Conservation (phyloP, 1,284 basidiomycete genomes). For the Austroboletus niveus region DNA sequence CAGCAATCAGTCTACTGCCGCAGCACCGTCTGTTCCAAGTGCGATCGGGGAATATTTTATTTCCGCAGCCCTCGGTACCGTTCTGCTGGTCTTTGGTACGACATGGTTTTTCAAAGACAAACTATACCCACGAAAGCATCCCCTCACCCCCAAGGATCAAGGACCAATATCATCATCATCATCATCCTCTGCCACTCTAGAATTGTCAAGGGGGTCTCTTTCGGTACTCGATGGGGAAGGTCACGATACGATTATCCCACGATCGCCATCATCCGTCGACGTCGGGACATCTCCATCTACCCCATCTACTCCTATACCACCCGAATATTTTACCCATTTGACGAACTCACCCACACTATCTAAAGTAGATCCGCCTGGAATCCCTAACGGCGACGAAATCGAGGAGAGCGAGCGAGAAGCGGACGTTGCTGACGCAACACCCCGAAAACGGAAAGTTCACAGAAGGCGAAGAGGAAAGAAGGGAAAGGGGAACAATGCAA, state of each 20-base stretch:
- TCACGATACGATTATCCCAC: not conserved
- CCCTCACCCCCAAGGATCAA: not conserved
- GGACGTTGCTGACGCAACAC: conserved; percentile 41
- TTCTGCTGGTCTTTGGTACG: conserved; percentile 22
- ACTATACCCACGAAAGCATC: conserved; percentile 9
- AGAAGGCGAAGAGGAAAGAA: conserved; percentile 48
- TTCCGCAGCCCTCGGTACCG: conserved; percentile 18
- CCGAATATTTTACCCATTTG: conserved; percentile 3
- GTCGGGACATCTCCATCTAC: not conserved
- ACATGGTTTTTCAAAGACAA: conserved; percentile 29
- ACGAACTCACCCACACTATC: conserved; percentile 4
- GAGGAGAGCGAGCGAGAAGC: conserved; percentile 64
- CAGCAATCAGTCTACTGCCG: conserved; percentile 9
- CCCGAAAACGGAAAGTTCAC: conserved; percentile 42
- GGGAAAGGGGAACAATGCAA: conserved; percentile 38
- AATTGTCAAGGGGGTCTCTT: not conserved
- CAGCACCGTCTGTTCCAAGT: conserved; percentile 13
- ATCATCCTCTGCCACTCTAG: not conserved
- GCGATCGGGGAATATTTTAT: conserved; percentile 12
- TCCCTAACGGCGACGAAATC: conserved; percentile 29
- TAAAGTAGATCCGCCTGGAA: conserved; percentile 12
- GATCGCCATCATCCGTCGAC: not conserved
- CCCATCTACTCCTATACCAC: not conserved
- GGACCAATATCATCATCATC: conserved; percentile 2
- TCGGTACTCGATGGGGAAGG: conserved; percentile 3